These are phyloP conservation scores for Bauhinia variegata DNA, from an alignment of 306 rosid species.

Conservation along the genomic window DNA sequence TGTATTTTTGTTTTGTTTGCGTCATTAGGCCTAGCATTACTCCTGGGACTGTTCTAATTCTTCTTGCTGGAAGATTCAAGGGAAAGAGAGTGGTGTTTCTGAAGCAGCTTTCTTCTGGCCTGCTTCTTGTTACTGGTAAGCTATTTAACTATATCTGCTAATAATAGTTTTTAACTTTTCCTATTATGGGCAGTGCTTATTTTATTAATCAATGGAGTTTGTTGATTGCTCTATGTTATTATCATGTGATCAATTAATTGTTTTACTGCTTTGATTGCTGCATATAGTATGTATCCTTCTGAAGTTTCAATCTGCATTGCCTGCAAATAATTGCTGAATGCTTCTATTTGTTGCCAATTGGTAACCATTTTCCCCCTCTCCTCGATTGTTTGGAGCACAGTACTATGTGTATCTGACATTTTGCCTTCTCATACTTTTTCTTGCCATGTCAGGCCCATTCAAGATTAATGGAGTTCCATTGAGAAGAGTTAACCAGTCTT, in stretches of 20 bases:
- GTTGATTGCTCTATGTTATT: not conserved
- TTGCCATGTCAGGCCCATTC: constrained; percentile 54
- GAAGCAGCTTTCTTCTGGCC: constrained; percentile 68
- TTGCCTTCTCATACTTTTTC: not conserved
- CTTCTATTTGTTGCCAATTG: not conserved
- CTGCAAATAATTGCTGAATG: not conserved
- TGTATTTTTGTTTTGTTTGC: not conserved
- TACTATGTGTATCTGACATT: not conserved
- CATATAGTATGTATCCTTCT: not conserved
- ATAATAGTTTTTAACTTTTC: not conserved
- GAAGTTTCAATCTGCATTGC: not conserved
- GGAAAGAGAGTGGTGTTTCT: constrained; percentile 68
- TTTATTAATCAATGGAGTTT: not conserved
- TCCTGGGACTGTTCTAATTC: constrained; percentile 62
- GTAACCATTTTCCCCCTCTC: not conserved
- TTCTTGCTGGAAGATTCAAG: constrained; percentile 68
- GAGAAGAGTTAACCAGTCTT: constrained; percentile 64
- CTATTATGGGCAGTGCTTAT: not conserved
- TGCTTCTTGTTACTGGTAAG: constrained; percentile 68
- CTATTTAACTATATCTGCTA: not conserved
- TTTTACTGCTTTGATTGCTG: too few species aligned
- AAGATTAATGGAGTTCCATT: constrained; percentile 71
- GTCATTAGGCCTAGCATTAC: constrained; percentile 54
- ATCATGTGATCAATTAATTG: not conserved
- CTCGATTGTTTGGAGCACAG: not conserved